Evolutionary conservation across 2,329 filamentous ascomycete genomes (phyloP), one percentile per base, ranked within the genome.

Genomic region (Aspergillus texensis): DNA sequence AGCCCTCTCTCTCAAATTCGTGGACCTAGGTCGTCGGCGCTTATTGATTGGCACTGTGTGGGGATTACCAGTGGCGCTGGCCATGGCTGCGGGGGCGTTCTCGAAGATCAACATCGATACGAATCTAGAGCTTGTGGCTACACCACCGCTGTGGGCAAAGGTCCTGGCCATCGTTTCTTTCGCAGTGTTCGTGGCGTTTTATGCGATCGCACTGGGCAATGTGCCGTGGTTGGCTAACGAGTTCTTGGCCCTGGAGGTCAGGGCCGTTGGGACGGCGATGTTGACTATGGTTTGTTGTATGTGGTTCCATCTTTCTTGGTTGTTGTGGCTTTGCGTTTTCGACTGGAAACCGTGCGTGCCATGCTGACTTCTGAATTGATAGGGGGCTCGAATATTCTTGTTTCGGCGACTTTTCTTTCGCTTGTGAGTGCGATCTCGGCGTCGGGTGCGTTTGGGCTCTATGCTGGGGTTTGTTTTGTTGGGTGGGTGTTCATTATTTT

Each of bases 261-360:
- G 46, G 16, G 46, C 46, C 26, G 46, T 50, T 1, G 26, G 46
- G 14, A 50, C 46, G 46, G 46, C 46, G 4, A 19, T 30, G 12
- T 50, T 50, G 26, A 50, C 46, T 19, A 50, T 50, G 46, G 46
- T 50, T 50, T 50, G 46, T 30, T 50, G 46, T 50, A 50, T 16
- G 46, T 50, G 26, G n/a, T 50, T 24, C 16, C 16, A 30, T n/a
- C 6, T 30, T 50, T 48, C 24, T 48, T 6, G 6, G 4, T 26
- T 48, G 24, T 26, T 28, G 6, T 26, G 21, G 2, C 0, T 3
- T 28, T 48, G 45, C 24, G 5, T 12, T 12, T 34, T 34, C 1
- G 10, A 34, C 32, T 34, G 11, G 32, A 12, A 3, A 8, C 11
- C 6, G 34, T 16, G 34, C 14, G 34, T 36, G 34, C 6, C 34